Percentiles rank a stretch among this genome's conserved stretches.
Conservation (phyloP, 306 rosid species). For the Betula pendula region DNA sequence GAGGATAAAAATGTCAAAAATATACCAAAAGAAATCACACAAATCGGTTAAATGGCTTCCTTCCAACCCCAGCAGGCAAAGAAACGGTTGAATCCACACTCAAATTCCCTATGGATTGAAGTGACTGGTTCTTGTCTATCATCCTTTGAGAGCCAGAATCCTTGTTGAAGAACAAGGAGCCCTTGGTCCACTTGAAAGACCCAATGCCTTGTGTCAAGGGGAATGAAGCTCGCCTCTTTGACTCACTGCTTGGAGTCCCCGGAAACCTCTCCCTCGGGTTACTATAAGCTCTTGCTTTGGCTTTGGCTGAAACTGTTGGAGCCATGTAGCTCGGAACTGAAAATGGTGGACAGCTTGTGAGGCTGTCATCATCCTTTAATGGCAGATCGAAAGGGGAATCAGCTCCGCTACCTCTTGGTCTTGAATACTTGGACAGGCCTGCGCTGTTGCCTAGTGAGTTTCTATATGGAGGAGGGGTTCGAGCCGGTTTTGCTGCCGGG, state of each 20-base stretch:
- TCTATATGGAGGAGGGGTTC: constrained; percentile 55
- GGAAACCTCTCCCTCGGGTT: constrained; percentile 75
- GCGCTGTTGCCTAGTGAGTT: constrained; percentile 55
- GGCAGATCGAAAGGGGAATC: constrained; percentile 63
- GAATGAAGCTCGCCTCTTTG: constrained; percentile 74
- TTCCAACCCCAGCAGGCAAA: constrained; percentile 76
- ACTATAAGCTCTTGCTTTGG: constrained; percentile 67
- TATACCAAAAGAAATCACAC: constrained; percentile 67
- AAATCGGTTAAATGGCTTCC: constrained; percentile 96
- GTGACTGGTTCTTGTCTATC: constrained; percentile 57
- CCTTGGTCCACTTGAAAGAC: constrained; percentile 81
- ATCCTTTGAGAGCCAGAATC: constrained; percentile 50
- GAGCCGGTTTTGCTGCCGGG: constrained; percentile 37
- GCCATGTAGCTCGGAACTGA: constrained; percentile 88
- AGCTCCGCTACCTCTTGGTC: constrained; percentile 51
- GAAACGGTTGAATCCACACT: constrained; percentile 89
- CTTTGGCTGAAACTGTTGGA: constrained; percentile 78
- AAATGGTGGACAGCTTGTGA: constrained; percentile 92
- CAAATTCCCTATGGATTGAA: constrained; percentile 61
- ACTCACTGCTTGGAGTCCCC: constrained; percentile 71
- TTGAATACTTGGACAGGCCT: constrained; percentile 42
- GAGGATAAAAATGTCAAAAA: constrained; percentile 36
- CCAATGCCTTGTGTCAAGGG: constrained; percentile 79
- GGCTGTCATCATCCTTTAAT: constrained; percentile 78
- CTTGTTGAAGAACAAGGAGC: constrained; percentile 57